Conservation (phyloP, 129 eudicot genomes). For the Flaveria trinervia region DNA sequence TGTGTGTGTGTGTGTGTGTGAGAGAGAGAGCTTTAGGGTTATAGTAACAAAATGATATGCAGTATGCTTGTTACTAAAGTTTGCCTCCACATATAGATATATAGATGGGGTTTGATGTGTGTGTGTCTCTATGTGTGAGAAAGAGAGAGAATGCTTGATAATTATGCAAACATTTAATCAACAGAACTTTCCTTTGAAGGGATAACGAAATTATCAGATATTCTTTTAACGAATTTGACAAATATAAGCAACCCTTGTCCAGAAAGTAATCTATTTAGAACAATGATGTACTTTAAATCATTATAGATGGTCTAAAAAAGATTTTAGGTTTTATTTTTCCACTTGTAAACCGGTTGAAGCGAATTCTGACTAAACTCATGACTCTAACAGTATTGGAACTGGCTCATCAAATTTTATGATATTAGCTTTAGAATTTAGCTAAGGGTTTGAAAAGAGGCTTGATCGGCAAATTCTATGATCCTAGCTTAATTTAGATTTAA, state of each 20-base stretch:
- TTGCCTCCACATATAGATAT: constrained; percentile 26
- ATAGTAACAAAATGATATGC: constrained; percentile 20
- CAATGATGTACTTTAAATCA: constrained; percentile 3
- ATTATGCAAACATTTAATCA: constrained; percentile 32
- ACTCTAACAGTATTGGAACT: no score
- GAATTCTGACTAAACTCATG: no score
- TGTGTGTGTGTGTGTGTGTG: no score
- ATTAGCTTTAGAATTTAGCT: no score
- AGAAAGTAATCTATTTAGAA: constrained; percentile 27
- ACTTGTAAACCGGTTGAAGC: no score
- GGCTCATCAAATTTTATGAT: no score
- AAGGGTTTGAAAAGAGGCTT: no score
- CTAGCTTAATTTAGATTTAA: no score
- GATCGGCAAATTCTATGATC: no score
- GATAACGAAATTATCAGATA: constrained; percentile 36
- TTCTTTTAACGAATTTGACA: constrained; percentile 21
- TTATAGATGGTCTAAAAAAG: no score
- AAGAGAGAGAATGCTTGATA: constrained; percentile 22
- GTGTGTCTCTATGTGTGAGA: neutral
- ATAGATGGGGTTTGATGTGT: constrained; percentile 29
- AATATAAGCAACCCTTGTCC: constrained; percentile 15
- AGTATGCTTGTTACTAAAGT: constrained; percentile 42
- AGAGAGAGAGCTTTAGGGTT: constrained; percentile 6
- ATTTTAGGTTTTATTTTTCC: no score
- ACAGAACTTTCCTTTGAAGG: constrained; percentile 51